Conservation (phyloP, 257 asterid genomes). For the Solanum etuberosum region DNA sequence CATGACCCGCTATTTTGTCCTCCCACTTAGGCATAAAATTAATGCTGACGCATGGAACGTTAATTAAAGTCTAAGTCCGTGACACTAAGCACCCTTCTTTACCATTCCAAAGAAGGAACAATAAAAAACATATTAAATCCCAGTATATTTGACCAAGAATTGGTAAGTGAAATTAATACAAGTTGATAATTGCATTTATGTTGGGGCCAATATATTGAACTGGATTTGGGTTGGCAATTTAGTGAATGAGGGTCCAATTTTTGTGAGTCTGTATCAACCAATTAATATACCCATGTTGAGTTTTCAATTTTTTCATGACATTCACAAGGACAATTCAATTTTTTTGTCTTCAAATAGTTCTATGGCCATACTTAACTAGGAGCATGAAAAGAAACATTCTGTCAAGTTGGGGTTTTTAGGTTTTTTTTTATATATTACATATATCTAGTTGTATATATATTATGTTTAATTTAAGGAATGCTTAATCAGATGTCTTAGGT, state of each 20-base stretch:
- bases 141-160: neutral
- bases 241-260: neutral
- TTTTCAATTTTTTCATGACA: neutral
- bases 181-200: neutral
- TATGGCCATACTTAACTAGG: neutral
- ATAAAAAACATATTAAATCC: neutral
- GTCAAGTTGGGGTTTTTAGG: neutral
- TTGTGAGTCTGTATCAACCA: neutral
- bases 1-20: neutral
- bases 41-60: neutral
- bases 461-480: neutral
- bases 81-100: neutral
- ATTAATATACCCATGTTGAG: neutral
- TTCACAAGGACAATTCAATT: neutral
- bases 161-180: neutral
- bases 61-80: neutral
- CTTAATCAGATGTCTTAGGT: neutral
- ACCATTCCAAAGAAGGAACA: neutral
- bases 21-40: too few relatives aligned
- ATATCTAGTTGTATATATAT: neutral
- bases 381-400: neutral
- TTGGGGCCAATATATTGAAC: neutral
- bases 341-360: neutral
- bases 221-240: constrained; percentile 2
- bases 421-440: neutral